Conservation (phyloP, 1,284 basidiomycete genomes). For the Paramarasmius palmivorus region DNA sequence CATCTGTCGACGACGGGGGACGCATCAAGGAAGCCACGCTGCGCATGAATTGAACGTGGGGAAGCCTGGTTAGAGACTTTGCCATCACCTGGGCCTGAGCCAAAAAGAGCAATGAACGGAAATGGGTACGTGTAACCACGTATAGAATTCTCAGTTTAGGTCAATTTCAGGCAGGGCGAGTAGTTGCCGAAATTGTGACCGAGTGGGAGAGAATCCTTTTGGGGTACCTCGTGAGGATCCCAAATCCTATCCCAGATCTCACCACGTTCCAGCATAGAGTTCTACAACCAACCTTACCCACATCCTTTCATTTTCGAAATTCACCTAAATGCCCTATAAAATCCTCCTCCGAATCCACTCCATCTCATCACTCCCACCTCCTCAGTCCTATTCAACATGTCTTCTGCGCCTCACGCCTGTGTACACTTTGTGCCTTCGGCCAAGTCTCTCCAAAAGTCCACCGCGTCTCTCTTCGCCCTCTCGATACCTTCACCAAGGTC, state of each 20-base stretch:
- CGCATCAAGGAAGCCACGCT: not conserved
- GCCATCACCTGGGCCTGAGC: too few species aligned
- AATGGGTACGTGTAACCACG: not conserved
- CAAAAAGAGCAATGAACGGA: too few species aligned
- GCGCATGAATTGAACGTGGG: not conserved
- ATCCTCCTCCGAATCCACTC: slow-evolving; percentile 17
- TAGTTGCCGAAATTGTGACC: slow-evolving; percentile 2
- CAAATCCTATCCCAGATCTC: not conserved
- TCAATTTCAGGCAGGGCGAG: not conserved
- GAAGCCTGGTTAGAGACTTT: not conserved
- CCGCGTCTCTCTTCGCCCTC: slow-evolving; percentile 37
- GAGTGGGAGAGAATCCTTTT: slow-evolving; percentile 2
- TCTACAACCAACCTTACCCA: slow-evolving; percentile 1
- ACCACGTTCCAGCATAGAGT: slow-evolving; percentile 3
- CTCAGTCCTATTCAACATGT: slow-evolving; percentile 21
- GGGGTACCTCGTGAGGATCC: not conserved
- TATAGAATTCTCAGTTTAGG: not conserved
- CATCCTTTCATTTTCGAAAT: slow-evolving; percentile 11
- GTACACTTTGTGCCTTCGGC: slow-evolving; percentile 39
- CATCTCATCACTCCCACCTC: slow-evolving; percentile 13
- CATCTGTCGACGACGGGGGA: not conserved
- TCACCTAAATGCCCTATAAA: slow-evolving; percentile 11
- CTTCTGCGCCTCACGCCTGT: slow-evolving; percentile 36
- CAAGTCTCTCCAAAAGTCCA: slow-evolving; percentile 38
- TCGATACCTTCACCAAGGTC: slow-evolving; percentile 42